A percentile compares a stretch with the other conserved stretches of the same genome.
Conservation (phyloP, 176 grass and related monocot species). For the Zoysia pacifica region DNA sequence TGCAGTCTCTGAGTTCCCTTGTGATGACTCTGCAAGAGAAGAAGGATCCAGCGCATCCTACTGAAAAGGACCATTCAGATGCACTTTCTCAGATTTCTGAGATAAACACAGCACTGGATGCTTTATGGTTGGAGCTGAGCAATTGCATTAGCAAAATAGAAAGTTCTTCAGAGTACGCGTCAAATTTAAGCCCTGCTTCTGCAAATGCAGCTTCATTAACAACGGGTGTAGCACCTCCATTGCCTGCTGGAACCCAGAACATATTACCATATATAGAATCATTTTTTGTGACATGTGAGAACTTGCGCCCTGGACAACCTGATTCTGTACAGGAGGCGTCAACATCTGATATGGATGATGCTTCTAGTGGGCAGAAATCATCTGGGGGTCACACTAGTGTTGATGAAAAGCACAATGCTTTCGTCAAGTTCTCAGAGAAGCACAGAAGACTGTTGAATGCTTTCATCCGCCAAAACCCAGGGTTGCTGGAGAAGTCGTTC, state of each 20-base stretch:
- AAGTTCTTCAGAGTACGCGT: slow-evolving; percentile 68
- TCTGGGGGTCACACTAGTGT: slow-evolving; percentile 47
- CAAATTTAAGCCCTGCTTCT: slow-evolving; percentile 58
- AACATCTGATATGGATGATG: slow-evolving; percentile 89
- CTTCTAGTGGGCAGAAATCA: slow-evolving; percentile 60
- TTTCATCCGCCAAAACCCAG: slow-evolving; percentile 93
- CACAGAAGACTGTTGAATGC: slow-evolving; percentile 92
- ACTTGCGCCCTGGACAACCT: slow-evolving; percentile 69
- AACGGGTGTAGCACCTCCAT: slow-evolving; percentile 70
- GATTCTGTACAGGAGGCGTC: slow-evolving; percentile 69
- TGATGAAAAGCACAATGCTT: slow-evolving; percentile 83
- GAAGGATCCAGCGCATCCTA: slow-evolving; percentile 51
- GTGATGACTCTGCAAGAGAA: slow-evolving; percentile 80
- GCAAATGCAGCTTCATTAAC: slow-evolving; percentile 56
- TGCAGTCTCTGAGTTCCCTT: slow-evolving; percentile 96
- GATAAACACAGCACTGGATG: slow-evolving; percentile 82
- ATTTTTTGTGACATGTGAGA: slow-evolving; percentile 96
- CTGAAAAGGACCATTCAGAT: slow-evolving; percentile 66
- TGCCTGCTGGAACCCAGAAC: slow-evolving; percentile 90
- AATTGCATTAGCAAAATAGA: slow-evolving; percentile 99
- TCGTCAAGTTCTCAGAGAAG: slow-evolving; percentile 94
- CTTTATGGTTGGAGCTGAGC: slow-evolving; percentile 88
- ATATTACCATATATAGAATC: slow-evolving; percentile 98
- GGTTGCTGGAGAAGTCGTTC: slow-evolving; percentile 96
- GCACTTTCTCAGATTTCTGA: slow-evolving; percentile 72